Evolutionary conservation across 2,329 filamentous ascomycete species (phyloP).

Genomic region (Huntiella bhutanensis): DNA sequence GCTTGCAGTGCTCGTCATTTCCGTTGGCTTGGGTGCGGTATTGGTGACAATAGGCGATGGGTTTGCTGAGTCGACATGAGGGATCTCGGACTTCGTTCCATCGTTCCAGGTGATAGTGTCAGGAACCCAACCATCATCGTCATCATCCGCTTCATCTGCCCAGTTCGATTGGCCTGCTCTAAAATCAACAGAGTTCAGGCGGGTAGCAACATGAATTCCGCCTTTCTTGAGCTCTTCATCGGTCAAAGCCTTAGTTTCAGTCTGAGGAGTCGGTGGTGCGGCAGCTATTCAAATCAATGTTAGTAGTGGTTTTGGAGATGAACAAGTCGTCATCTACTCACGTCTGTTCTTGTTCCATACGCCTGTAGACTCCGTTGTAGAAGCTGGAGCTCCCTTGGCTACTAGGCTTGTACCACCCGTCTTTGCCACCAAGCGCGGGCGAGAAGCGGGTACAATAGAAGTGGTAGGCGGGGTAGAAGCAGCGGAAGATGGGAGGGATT

Average conservation of each 20-base stretch:
- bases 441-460: constrained; percentile 32
- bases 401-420: constrained; percentile 39
- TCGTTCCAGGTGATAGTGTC: constrained; percentile 79
- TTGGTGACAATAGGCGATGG: constrained; percentile 16
- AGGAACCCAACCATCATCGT: constrained; percentile 62
- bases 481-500: constrained; percentile 27
- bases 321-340: constrained; percentile 24
- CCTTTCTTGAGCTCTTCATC: constrained; percentile 77
- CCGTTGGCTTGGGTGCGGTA: constrained; percentile 20
- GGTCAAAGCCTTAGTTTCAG: constrained; percentile 64
- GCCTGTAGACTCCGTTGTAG: constrained; percentile 50
- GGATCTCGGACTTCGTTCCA: constrained; percentile 62
- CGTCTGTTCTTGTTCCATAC: constrained; percentile 86
- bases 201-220: constrained; percentile 67
- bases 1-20: background rate
- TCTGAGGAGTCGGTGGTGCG: constrained; percentile 27
- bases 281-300: constrained; percentile 21
- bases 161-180: constrained; percentile 57
- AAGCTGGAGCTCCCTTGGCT: constrained; percentile 39
- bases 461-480: constrained; percentile 19
- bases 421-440: constrained; percentile 60
- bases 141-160: constrained; percentile 79
- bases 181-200: constrained; percentile 55
- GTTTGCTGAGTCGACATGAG: constrained; percentile 29
- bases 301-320: background rate